Percentiles rank a stretch among this genome's conserved stretches.
Conservation (phyloP, 441 rosid genomes). For the Adansonia grandidieri region DNA sequence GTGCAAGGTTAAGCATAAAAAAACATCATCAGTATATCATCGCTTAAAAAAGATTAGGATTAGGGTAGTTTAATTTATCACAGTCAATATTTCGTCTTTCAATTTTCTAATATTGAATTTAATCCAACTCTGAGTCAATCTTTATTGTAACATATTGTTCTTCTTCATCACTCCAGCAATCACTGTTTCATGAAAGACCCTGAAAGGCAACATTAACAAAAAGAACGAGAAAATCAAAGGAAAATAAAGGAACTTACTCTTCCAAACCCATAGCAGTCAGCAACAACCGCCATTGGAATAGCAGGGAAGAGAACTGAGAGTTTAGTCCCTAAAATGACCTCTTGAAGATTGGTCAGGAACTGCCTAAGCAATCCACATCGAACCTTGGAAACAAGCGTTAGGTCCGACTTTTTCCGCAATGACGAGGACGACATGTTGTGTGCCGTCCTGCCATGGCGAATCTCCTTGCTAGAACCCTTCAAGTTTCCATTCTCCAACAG, state of each 20-base stretch:
- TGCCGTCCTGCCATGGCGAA: constrained; percentile 49
- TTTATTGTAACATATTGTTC: not conserved
- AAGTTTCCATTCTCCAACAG: constrained; percentile 21
- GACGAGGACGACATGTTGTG: constrained; percentile 85
- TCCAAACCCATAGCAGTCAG: constrained; percentile 52
- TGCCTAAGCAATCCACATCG: constrained; percentile 46
- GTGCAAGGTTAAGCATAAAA: too few species aligned
- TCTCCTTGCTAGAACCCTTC: constrained; percentile 25
- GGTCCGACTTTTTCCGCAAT: constrained; percentile 75
- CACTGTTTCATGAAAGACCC: not conserved
- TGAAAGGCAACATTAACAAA: not conserved
- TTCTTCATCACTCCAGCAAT: not conserved
- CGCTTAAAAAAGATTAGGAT: not conserved
- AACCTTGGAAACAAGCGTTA: constrained; percentile 61
- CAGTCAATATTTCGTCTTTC: not conserved
- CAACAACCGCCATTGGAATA: constrained; percentile 67
- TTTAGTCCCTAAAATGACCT: constrained; percentile 81
- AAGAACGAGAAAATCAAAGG: not conserved
- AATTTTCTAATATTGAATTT: not conserved
- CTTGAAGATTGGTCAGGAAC: constrained; percentile 67
- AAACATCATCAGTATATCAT: too few species aligned
- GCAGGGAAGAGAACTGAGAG: constrained; percentile 76
- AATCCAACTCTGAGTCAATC: not conserved
- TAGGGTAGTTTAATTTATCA: not conserved
- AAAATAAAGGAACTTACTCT: constrained; percentile 44